phyloP scores from a whole-genome alignment of 805 yeast genomes.

The Crinitomyces ghanaensis region DNA sequence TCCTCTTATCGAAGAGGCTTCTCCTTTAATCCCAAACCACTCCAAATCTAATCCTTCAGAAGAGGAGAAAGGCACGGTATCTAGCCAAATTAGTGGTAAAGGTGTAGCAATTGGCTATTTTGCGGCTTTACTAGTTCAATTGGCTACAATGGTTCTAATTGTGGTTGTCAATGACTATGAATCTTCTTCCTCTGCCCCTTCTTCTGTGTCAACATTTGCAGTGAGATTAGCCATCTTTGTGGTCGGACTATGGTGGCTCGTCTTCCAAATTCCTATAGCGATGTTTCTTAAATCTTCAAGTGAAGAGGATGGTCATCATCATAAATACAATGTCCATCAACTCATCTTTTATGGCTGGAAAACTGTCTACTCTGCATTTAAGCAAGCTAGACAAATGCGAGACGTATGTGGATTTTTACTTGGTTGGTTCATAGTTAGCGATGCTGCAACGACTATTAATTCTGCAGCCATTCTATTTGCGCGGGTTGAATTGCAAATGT shows the following conservation, averaged over 20 bases:
- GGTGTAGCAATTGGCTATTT: constrained; percentile 65
- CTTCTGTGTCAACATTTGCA: constrained; percentile 24
- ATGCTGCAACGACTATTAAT: constrained; percentile 66
- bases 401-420: constrained; percentile 56
- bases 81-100: constrained; percentile 41
- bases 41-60: neutral
- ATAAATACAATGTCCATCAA: constrained; percentile 12
- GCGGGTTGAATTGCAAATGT: constrained; percentile 56
- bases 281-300: constrained; percentile 32
- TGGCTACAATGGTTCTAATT: constrained; percentile 44
- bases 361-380: constrained; percentile 43
- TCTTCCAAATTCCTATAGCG: constrained; percentile 54
- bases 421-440: constrained; percentile 72
- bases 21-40: neutral
- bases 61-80: constrained; percentile 10
- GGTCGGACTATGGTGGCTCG: constrained; percentile 71
- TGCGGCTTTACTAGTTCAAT: constrained; percentile 58
- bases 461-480: constrained; percentile 72
- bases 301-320: constrained; percentile 1
- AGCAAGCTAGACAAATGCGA: constrained; percentile 44
- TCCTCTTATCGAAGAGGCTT: neutral
- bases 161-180: constrained; percentile 34
- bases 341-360: constrained; percentile 52
- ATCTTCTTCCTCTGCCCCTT: constrained; percentile 13
- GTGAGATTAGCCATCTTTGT: constrained; percentile 48